phyloP scores from a whole-genome alignment of 2,329 filamentous ascomycete species.

The Ceratocystis diversiconidia region DNA sequence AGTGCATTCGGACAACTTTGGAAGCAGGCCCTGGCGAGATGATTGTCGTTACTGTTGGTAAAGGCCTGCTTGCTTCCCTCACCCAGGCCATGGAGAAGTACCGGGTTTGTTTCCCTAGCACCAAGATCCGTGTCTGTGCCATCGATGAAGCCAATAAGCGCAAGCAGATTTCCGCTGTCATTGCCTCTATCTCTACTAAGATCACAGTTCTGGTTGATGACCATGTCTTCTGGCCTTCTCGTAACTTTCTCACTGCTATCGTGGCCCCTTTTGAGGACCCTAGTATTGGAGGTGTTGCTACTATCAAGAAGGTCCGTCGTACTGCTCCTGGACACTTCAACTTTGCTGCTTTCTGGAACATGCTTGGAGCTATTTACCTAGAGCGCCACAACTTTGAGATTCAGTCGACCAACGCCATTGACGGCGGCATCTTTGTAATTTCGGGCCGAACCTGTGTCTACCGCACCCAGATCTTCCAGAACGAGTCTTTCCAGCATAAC shows the following conservation, averaged over 20 bases:
- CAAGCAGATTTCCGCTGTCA: constrained; percentile 30
- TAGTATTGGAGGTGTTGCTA: constrained; percentile 40
- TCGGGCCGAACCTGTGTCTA: constrained; percentile 41
- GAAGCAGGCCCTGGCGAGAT: constrained; percentile 28
- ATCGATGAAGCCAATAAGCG: constrained; percentile 33
- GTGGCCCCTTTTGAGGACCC: constrained; percentile 33
- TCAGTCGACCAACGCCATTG: constrained; percentile 39
- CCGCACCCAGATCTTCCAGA: constrained; percentile 35
- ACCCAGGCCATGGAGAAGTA: constrained; percentile 16
- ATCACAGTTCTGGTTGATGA: constrained; percentile 38
- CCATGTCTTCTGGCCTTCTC: constrained; percentile 36
- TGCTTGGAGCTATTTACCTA: constrained; percentile 44
- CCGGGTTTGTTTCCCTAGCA: constrained; percentile 9
- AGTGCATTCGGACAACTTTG: constrained; percentile 30
- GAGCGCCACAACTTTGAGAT: constrained; percentile 50
- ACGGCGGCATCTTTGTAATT: constrained; percentile 44
- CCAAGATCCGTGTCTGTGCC: constrained; percentile 24
- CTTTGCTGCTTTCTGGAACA: constrained; percentile 33
- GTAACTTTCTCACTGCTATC: constrained; percentile 29
- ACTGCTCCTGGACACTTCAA: constrained; percentile 23
- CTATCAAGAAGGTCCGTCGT: constrained; percentile 39
- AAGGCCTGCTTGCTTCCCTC: constrained; percentile 21
- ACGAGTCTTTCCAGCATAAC: constrained; percentile 28
- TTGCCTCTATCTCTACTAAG: constrained; percentile 27
- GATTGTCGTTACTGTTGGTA: constrained; percentile 34